Percentiles rank a stretch among this genome's conserved stretches.
phyloP scores from a whole-genome alignment of 163 green algal species.

The Volvox carteri region DNA sequence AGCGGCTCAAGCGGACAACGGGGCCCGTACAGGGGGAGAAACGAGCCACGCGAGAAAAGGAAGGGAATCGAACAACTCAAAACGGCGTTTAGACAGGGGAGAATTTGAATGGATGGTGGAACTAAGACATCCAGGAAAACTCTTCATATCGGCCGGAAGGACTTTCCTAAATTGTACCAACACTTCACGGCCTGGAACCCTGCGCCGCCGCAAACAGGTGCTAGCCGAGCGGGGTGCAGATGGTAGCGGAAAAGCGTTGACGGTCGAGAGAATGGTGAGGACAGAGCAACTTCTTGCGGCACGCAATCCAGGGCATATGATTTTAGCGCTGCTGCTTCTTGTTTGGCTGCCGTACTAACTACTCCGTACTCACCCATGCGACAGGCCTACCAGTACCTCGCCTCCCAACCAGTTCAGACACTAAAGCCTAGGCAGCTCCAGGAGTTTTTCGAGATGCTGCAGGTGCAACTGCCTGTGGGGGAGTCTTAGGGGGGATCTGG shows the following conservation, averaged over 20 bases:
- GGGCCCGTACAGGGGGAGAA: neutral
- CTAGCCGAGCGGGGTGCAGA: constrained; percentile 32
- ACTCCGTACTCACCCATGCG: neutral
- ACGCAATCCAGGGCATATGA: neutral
- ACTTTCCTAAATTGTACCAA: neutral
- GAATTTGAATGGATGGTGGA: neutral
- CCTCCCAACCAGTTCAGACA: constrained; percentile 1
- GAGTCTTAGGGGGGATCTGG: no score
- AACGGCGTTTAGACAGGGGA: neutral
- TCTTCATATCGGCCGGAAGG: neutral
- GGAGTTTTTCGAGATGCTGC: constrained; percentile 29
- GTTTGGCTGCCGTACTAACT: neutral
- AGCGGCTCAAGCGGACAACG: no score
- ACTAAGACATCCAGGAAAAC: neutral
- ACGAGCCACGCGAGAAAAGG: no score
- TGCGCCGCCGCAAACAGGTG: neutral
- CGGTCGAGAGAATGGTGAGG: constrained; percentile 27
- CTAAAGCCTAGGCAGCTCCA: constrained; percentile 13
- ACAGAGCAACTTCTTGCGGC: no score
- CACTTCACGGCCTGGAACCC: neutral
- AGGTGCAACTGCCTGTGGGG: neutral
- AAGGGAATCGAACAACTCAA: no score
- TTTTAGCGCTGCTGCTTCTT: neutral
- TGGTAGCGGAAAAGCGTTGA: constrained; percentile 1
- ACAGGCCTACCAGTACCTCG: constrained; percentile 45